A percentile compares a stretch with the other conserved stretches of the same genome.
These are phyloP conservation scores for Akanthomyces lecanii DNA, from an alignment of 2,329 filamentous ascomycete species.

Conservation along the genomic window DNA sequence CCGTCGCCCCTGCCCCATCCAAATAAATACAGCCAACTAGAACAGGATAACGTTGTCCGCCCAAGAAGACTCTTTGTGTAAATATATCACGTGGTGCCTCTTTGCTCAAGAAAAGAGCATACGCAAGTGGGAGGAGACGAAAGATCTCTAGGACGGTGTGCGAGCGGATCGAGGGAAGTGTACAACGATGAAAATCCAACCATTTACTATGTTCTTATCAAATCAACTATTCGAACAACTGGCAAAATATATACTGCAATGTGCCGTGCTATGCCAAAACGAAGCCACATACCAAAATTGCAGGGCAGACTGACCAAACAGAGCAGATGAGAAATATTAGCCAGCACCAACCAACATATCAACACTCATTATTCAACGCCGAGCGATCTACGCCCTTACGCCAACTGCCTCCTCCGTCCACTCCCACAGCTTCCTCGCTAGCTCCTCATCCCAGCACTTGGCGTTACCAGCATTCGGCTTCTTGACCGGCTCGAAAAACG, in stretches of 20 bases:
- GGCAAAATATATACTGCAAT: neutral
- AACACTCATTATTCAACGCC: neutral
- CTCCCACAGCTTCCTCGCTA: conserved; percentile 35
- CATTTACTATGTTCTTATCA: conserved; percentile 6
- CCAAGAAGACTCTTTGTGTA: conserved; percentile 15
- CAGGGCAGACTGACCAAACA: neutral
- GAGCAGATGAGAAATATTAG: neutral
- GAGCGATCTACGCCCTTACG: conserved; percentile 1
- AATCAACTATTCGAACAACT: neutral
- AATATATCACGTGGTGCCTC: conserved; percentile 16
- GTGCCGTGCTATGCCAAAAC: neutral
- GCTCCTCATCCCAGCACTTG: conserved; percentile 25
- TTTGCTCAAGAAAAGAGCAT: neutral
- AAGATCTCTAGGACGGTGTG: neutral
- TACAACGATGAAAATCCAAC: conserved; percentile 9
- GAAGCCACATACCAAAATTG: neutral
- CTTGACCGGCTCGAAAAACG: conserved; percentile 29
- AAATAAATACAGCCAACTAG: conserved; percentile 43
- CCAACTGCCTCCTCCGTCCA: conserved; percentile 32
- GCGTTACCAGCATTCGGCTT: conserved; percentile 21
- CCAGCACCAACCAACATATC: neutral
- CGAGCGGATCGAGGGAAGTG: neutral
- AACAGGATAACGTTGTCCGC: conserved; percentile 2
- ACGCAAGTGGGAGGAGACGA: neutral
- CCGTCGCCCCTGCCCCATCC: conserved; percentile 61